These are phyloP conservation scores for Ophiostoma sp. DNA, from an alignment of 2,329 filamentous ascomycete species.

Conservation along the genomic window DNA sequence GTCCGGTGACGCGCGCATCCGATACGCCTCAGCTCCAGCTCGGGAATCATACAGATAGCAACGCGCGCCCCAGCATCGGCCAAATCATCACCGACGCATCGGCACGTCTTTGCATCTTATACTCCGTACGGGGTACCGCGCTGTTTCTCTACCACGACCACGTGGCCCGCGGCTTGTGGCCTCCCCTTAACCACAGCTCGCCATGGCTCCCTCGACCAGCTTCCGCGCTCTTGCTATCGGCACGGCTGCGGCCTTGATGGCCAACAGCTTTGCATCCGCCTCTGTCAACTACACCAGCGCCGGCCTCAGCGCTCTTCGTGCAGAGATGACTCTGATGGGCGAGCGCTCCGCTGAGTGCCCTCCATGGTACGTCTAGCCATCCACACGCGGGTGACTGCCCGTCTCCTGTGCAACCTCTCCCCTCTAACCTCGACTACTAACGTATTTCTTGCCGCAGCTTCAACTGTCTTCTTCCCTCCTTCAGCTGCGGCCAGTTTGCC, in stretches of 20 bases:
- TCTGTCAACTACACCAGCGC: slow-evolving; percentile 48
- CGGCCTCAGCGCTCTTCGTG: slow-evolving; percentile 54
- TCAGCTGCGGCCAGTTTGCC: slow-evolving; percentile 85
- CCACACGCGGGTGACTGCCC: too few species aligned
- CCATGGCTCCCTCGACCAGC: slow-evolving; percentile 29
- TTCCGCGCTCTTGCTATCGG: slow-evolving; percentile 38
- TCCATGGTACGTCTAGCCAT: slow-evolving; percentile 52
- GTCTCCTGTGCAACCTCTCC: not conserved
- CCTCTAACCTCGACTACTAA: not conserved
- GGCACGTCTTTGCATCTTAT: too few species aligned
- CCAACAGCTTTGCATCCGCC: slow-evolving; percentile 33
- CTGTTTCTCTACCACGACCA: too few species aligned
- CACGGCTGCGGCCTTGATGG: slow-evolving; percentile 38
- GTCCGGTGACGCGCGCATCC: slow-evolving; percentile 1
- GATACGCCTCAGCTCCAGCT: not conserved
- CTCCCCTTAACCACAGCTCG: not conserved
- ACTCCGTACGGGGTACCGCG: too few species aligned
- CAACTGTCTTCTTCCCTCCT: slow-evolving; percentile 93
- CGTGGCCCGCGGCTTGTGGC: not conserved
- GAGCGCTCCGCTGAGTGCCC: slow-evolving; percentile 67
- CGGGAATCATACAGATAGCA: not conserved
- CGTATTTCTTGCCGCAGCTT: slow-evolving; percentile 54
- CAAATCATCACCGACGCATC: too few species aligned
- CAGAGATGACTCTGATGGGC: slow-evolving; percentile 64
- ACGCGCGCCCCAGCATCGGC: not conserved